These are phyloP conservation scores for Blumeria hordei DNA, from an alignment of 2,329 filamentous ascomycete species.

Conservation along the genomic window DNA sequence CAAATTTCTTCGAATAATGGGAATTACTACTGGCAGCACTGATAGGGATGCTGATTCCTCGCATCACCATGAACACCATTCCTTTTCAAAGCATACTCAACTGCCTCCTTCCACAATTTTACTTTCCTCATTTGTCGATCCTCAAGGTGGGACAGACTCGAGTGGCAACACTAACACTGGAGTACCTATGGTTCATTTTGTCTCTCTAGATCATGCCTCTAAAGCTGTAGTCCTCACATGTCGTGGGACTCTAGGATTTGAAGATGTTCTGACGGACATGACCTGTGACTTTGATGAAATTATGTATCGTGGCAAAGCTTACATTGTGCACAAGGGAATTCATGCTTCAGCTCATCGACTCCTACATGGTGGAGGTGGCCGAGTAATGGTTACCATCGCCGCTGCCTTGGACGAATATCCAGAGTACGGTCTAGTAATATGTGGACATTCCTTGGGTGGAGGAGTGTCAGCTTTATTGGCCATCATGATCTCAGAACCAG, in stretches of 20 bases:
- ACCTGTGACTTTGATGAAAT: conserved; percentile 30
- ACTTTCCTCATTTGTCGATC: conserved; percentile 29
- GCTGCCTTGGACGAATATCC: conserved; percentile 27
- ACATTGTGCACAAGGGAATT: conserved; percentile 32
- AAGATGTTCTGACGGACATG: conserved; percentile 31
- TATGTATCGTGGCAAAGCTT: conserved; percentile 23
- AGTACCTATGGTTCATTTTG: conserved; percentile 29
- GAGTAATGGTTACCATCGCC: conserved; percentile 26
- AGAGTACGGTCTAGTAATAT: conserved; percentile 30
- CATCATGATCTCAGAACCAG: conserved; percentile 26
- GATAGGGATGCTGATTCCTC: conserved; percentile 18
- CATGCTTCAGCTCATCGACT: conserved; percentile 27
- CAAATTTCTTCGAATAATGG: conserved; percentile 36
- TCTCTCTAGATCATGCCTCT: conserved; percentile 30
- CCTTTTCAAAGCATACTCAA: conserved; percentile 38
- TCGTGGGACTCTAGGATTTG: conserved; percentile 29
- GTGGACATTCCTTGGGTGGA: conserved; percentile 29
- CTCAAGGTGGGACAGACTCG: conserved; percentile 26
- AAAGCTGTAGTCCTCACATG: conserved; percentile 30
- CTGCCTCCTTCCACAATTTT: conserved; percentile 31
- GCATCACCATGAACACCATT: conserved; percentile 32
- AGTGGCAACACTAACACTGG: conserved; percentile 25
- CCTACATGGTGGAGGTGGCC: conserved; percentile 23
- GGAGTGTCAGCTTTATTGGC: conserved; percentile 29
- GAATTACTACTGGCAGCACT: conserved; percentile 28